Percentiles rank a stretch among this genome's conserved stretches.
Evolutionary conservation across 2,329 filamentous ascomycete genomes (phyloP).

Genomic region (Diaporthe citrichinensis): DNA sequence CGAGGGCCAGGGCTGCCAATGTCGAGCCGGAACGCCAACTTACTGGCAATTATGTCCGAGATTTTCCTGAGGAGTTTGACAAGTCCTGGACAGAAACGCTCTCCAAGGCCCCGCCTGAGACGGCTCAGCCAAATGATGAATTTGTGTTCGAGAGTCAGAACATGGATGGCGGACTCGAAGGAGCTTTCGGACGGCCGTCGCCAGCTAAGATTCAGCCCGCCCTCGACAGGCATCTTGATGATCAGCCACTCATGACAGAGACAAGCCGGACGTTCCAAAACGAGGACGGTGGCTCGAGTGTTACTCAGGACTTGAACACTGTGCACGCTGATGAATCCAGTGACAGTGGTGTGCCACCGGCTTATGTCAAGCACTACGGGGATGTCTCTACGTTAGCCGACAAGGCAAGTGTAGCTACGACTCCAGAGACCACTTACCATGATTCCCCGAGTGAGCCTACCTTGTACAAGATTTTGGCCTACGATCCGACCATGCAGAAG

Average conservation of each 20-base stretch:
- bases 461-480: slow-evolving; percentile 77
- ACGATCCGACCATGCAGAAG: slow-evolving; percentile 70
- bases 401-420: slow-evolving; percentile 37
- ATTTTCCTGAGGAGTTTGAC: slow-evolving; percentile 67
- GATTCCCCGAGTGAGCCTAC: slow-evolving; percentile 41
- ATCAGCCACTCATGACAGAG: slow-evolving; percentile 29
- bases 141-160: slow-evolving; percentile 5
- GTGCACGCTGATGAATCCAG: slow-evolving; percentile 61
- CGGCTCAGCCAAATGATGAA: slow-evolving; percentile 18
- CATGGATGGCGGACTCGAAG: slow-evolving; percentile 40
- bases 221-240: slow-evolving; percentile 44
- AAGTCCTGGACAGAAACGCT: slow-evolving; percentile 55
- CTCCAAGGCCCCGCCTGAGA: slow-evolving; percentile 26
- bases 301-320: slow-evolving; percentile 63
- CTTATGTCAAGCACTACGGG: slow-evolving; percentile 54
- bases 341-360: slow-evolving; percentile 52
- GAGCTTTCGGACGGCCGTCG: slow-evolving; percentile 24
- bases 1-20: slow-evolving; percentile 37
- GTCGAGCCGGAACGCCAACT: slow-evolving; percentile 45
- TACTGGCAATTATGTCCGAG: slow-evolving; percentile 64
- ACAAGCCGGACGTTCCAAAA: slow-evolving; percentile 47
- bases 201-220: slow-evolving; percentile 45
- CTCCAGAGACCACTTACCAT: not conserved
- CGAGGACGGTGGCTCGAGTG: slow-evolving; percentile 58
- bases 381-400: slow-evolving; percentile 37